A percentile compares a stretch with the other conserved stretches of the same genome.
Evolutionary conservation across 345 rosid species (phyloP).

Genomic region (Euphorbia tirucalli): DNA sequence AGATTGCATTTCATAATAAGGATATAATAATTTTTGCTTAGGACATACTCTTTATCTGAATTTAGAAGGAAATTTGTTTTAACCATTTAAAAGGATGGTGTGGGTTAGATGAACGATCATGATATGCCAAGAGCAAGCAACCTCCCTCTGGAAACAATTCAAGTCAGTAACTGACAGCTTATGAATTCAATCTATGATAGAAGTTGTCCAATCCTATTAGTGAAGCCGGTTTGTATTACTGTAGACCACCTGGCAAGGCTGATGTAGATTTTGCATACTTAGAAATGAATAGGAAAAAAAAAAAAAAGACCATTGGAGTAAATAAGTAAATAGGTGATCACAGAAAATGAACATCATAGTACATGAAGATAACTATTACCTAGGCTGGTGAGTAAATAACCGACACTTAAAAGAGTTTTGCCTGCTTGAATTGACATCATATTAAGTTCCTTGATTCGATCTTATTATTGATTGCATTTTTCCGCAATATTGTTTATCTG

Average conservation of each 20-base stretch:
- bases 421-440: not conserved
- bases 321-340: not conserved
- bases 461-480: not conserved
- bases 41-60: not conserved
- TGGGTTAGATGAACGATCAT: not conserved
- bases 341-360: not conserved
- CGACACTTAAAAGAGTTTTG: not conserved
- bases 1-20: not conserved
- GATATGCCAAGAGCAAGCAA: not conserved
- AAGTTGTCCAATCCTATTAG: not conserved
- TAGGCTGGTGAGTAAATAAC: not conserved
- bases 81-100: not conserved
- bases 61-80: not conserved
- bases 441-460: not conserved
- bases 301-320: not conserved
- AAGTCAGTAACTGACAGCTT: not conserved
- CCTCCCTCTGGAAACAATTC: not conserved
- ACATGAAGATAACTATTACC: not conserved
- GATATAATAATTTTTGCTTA: not conserved
- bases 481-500: not conserved
- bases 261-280: not conserved
- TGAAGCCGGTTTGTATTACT: not conserved
- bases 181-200: not conserved
- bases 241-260: not conserved
- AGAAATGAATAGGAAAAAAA: not conserved